Conservation (phyloP, 768 basidiomycete genomes). For the Fomitopsis serialis region DNA sequence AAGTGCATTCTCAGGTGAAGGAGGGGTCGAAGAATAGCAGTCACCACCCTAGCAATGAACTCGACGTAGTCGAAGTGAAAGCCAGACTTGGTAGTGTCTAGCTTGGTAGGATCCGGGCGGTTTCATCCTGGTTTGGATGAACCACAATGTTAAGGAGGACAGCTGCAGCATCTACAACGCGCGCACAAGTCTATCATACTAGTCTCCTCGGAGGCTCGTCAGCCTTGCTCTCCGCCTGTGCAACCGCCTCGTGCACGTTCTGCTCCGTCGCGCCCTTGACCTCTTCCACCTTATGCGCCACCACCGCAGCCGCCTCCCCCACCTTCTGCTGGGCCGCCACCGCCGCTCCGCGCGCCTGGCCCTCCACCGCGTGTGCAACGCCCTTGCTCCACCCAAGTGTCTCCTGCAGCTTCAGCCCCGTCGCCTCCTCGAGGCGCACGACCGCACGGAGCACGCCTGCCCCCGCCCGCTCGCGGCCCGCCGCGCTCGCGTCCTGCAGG, state of each 20-base stretch:
- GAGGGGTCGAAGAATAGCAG: too few relatives aligned
- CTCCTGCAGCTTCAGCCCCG: constrained; percentile 69
- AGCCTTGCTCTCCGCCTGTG: neutral
- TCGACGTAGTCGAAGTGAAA: too few relatives aligned
- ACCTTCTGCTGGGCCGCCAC: neutral
- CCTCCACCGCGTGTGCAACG: constrained; percentile 5
- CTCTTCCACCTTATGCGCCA: constrained; percentile 13
- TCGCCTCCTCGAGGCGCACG: constrained; percentile 57
- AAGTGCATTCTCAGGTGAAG: too few relatives aligned
- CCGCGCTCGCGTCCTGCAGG: constrained; percentile 44
- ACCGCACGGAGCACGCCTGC: constrained; percentile 37
- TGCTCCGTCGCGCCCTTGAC: constrained; percentile 6
- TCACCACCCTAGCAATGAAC: too few relatives aligned
- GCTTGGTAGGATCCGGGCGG: too few relatives aligned
- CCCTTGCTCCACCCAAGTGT: constrained; percentile 41
- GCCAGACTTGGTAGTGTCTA: too few relatives aligned
- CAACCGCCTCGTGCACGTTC: constrained; percentile 2
- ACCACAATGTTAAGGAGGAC: too few relatives aligned
- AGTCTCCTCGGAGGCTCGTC: constrained; percentile 1
- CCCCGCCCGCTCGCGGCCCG: constrained; percentile 39
- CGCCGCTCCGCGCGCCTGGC: constrained; percentile 8
- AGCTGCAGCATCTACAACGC: too few relatives aligned
- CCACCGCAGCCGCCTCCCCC: constrained; percentile 3
- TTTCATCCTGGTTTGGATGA: too few relatives aligned
- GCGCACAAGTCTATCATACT: constrained; percentile 1